Base-by-base conservation (phyloP, 768 basidiomycete genomes). In the Termitomyces sp. region DNA sequence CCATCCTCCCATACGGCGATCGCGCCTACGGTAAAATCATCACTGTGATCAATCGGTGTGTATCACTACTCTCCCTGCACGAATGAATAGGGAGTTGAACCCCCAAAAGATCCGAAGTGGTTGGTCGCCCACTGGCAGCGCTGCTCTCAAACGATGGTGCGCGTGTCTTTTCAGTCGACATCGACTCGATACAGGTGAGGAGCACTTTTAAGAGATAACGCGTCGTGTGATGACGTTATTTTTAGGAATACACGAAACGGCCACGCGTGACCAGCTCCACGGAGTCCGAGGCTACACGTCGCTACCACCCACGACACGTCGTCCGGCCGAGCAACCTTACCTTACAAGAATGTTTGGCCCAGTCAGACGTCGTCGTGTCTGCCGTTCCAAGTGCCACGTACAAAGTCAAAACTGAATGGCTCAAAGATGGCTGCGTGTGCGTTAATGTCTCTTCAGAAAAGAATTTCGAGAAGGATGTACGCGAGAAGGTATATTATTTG, bases 141-240 rank as follows among this genome's bases (percentile, higher is more conserved):
- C 79, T 99, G 50, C 82, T 98, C 46, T 86, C 96, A 3, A 99
- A 99, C 71, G 97, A 99, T 70, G 97, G 97, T 34, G 97, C 96
- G 2, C 83, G 94, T 9, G 97, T 98, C 5, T 88, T 98, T 69
- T 96, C 93, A 6, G 92, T 92, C 5, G 97, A 99, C 72, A 92
- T 98, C 59, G 94, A 96, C 71, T 92, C 94, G 10, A 91, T 96
- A 56, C 92, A 97, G 78, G 88, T 86, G 46, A 54, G 70, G 52
- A n/a, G 9, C 17, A 5, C 17, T 14, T 7, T 34, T 15, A 14
- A 45, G 37, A 45, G 10, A 34, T 8, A n/a, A 45, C 14, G 25
- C 37, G 11, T 46, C 25, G 43, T 29, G 59, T 34, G 32, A 36
- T 48, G 25, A 34, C 42, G n/a, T 57, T 34, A 12, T 1, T 43